Conservation (phyloP, 2,329 filamentous ascomycete species). For the Coniochaeta sp. region DNA sequence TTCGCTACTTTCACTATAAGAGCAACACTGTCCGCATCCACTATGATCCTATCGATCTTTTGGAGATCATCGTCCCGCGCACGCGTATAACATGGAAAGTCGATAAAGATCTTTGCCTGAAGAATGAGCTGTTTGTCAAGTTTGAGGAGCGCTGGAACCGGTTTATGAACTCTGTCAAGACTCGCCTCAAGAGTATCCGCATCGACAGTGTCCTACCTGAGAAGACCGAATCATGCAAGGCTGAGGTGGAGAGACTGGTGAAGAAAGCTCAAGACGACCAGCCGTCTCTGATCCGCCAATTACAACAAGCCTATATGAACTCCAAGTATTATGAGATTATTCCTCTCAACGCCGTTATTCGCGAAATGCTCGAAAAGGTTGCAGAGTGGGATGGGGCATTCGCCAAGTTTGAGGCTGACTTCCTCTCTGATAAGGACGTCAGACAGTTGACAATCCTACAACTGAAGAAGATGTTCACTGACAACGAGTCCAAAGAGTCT, state of each 20-base stretch:
- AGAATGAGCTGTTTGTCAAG: conserved; percentile 81
- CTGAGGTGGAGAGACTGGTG: conserved; percentile 70
- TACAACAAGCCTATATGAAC: conserved; percentile 86
- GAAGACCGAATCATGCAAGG: conserved; percentile 72
- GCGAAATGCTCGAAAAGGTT: conserved; percentile 87
- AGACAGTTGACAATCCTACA: conserved; percentile 85
- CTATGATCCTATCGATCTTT: conserved; percentile 84
- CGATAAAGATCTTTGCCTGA: conserved; percentile 82
- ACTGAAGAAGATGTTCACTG: conserved; percentile 88
- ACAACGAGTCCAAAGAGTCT: conserved; percentile 76
- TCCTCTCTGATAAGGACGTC: conserved; percentile 95
- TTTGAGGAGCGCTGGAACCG: conserved; percentile 75
- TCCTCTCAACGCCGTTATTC: conserved; percentile 80
- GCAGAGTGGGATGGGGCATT: conserved; percentile 91
- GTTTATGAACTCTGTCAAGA: conserved; percentile 83
- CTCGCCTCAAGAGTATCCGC: conserved; percentile 78
- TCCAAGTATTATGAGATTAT: conserved; percentile 97
- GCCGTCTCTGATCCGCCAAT: conserved; percentile 59
- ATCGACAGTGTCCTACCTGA: conserved; percentile 86
- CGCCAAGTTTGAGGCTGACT: conserved; percentile 83
- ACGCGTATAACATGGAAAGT: conserved; percentile 96
- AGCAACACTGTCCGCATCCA: conserved; percentile 83
- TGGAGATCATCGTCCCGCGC: conserved; percentile 89
- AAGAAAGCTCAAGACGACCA: conserved; percentile 83
- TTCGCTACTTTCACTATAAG: conserved; percentile 85